Percentiles rank a stretch among this genome's conserved stretches.
phyloP scores from a whole-genome alignment of 176 grass and related monocot species.

The Miscanthus lutarioriparius region DNA sequence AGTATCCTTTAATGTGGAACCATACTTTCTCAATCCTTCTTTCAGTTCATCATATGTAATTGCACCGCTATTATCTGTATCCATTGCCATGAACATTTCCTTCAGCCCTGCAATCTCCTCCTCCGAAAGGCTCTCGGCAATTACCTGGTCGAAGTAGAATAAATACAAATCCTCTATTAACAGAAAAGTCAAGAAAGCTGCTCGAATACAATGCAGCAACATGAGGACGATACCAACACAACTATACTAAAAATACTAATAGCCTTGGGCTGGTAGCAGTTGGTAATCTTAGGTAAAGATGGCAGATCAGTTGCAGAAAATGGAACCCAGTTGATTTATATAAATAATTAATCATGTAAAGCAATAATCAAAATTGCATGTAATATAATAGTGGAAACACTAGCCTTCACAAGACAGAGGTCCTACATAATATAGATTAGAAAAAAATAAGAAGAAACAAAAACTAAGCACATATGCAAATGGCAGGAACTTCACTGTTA shows the following conservation, averaged over 20 bases:
- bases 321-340: neutral
- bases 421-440: neutral
- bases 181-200: neutral
- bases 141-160: constrained; percentile 54
- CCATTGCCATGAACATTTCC: constrained; percentile 79
- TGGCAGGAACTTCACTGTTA: neutral
- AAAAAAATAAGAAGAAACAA: neutral
- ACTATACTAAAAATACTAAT: neutral
- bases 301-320: neutral
- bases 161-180: constrained; percentile 22
- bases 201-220: neutral
- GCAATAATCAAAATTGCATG: neutral
- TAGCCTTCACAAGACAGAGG: constrained; percentile 24
- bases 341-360: constrained; percentile 1
- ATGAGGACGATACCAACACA: neutral
- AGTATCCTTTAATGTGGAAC: constrained; percentile 62
- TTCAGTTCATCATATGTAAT: constrained; percentile 85
- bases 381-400: constrained; percentile 17
- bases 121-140: constrained; percentile 84
- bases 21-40: constrained; percentile 65
- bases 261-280: neutral
- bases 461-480: neutral
- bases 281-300: constrained; percentile 1
- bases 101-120: constrained; percentile 76
- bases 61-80: constrained; percentile 72